A percentile compares a stretch with the other conserved stretches of the same genome.
phyloP scores from a whole-genome alignment of 1,139 yeast species.

The Blastobotrys buckinghamii region DNA sequence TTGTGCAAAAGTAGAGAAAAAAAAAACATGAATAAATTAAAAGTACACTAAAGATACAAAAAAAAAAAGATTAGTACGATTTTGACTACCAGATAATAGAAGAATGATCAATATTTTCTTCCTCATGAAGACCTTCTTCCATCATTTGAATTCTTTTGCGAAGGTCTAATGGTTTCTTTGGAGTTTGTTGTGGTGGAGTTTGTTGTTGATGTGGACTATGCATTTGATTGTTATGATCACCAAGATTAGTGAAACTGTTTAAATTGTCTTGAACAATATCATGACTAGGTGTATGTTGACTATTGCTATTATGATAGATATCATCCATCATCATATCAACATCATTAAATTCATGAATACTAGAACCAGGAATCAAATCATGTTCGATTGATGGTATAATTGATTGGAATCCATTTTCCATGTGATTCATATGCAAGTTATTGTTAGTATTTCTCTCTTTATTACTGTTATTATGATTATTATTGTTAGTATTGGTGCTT shows the following conservation, averaged over 20 bases:
- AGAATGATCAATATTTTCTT: constrained; percentile 2
- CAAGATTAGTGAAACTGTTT: constrained; percentile 16
- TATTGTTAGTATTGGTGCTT: neutral
- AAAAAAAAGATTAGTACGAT: neutral
- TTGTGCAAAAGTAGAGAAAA: neutral
- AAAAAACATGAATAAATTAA: neutral
- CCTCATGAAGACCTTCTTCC: constrained; percentile 27
- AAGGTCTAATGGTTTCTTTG: constrained; percentile 18
- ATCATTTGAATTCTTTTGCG: constrained; percentile 28
- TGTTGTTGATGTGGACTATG: constrained; percentile 5
- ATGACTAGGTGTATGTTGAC: neutral
- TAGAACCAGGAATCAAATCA: neutral
- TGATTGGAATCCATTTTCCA: neutral
- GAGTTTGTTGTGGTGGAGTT: constrained; percentile 4
- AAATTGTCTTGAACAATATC: constrained; percentile 13
- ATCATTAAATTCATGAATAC: neutral
- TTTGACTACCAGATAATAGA: neutral
- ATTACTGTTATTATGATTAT: neutral
- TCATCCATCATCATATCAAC: neutral
- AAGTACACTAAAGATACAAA: neutral
- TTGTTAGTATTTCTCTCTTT: neutral
- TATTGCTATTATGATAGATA: neutral
- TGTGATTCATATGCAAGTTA: neutral
- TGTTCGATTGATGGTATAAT: neutral
- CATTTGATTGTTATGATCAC: neutral